phyloP scores from a whole-genome alignment of 805 yeast genomes.

The Brettanomyces bruxellensis region DNA sequence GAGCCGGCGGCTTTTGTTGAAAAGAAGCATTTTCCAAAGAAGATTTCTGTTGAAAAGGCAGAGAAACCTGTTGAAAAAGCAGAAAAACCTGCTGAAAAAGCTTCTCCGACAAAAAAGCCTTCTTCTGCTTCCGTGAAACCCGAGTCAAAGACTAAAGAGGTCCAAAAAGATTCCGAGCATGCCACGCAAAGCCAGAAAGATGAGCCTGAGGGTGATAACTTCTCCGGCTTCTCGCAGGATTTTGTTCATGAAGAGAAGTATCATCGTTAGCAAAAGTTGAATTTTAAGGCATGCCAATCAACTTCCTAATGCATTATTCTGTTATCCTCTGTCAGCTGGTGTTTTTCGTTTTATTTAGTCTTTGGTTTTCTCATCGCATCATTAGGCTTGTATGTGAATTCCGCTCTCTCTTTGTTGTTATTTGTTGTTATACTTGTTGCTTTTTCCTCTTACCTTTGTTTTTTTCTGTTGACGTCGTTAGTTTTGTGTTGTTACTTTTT shows the following conservation, averaged over 20 bases:
- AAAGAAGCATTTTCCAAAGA: slow-evolving; percentile 1
- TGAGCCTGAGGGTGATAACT: slow-evolving; percentile 21
- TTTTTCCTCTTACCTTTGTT: too few relatives aligned
- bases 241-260: slow-evolving; percentile 19
- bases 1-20: slow-evolving; percentile 4
- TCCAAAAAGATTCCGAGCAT: background rate
- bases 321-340: too few relatives aligned
- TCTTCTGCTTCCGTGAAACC: background rate
- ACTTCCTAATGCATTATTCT: too few relatives aligned
- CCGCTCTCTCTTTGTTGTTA: too few relatives aligned
- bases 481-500: background rate
- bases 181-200: slow-evolving; percentile 9
- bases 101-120: background rate
- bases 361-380: too few relatives aligned
- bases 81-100: background rate
- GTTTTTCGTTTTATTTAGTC: too few relatives aligned
- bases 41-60: background rate
- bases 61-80: background rate
- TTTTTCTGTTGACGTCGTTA: background rate
- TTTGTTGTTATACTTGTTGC: too few relatives aligned
- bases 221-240: slow-evolving; percentile 39
- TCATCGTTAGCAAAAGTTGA: too few relatives aligned
- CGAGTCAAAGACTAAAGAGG: background rate
- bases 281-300: too few relatives aligned
- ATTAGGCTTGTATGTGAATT: too few relatives aligned